phyloP scores from a whole-genome alignment of 1,284 basidiomycete species.

The Somion occarium region DNA sequence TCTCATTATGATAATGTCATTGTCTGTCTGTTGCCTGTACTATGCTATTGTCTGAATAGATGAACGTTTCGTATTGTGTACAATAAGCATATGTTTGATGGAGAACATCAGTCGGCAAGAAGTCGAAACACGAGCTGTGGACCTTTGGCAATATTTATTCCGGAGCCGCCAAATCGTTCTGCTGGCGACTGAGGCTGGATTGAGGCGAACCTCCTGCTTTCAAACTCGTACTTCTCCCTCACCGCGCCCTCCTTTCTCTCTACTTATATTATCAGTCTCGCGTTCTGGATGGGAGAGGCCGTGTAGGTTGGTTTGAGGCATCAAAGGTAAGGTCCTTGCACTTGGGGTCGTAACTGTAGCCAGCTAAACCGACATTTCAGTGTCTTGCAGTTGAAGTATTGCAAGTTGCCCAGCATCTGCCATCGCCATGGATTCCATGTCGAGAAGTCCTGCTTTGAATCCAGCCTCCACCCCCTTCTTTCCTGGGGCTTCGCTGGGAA shows the following conservation, averaged over 20 bases:
- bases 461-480: constrained; percentile 81
- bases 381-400: constrained; percentile 22
- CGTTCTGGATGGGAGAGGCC: constrained; percentile 22
- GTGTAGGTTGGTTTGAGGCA: constrained; percentile 22
- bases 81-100: no score
- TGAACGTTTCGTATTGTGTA: no score
- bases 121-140: no score
- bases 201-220: neutral
- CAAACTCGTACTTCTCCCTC: neutral
- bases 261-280: neutral
- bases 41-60: no score
- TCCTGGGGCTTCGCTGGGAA: constrained; percentile 54
- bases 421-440: constrained; percentile 44
- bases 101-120: no score
- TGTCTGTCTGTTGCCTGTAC: no score
- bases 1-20: no score
- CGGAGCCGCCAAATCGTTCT: constrained; percentile 3
- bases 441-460: constrained; percentile 69
- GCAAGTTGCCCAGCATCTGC: constrained; percentile 14
- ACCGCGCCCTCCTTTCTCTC: neutral
- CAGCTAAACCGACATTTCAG: constrained; percentile 12
- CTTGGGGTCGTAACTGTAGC: constrained; percentile 12
- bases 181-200: neutral
- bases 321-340: constrained; percentile 19
- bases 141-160: neutral